Conservation (phyloP, 78 protist species). For the Tieghemostelium lacteum region DNA sequence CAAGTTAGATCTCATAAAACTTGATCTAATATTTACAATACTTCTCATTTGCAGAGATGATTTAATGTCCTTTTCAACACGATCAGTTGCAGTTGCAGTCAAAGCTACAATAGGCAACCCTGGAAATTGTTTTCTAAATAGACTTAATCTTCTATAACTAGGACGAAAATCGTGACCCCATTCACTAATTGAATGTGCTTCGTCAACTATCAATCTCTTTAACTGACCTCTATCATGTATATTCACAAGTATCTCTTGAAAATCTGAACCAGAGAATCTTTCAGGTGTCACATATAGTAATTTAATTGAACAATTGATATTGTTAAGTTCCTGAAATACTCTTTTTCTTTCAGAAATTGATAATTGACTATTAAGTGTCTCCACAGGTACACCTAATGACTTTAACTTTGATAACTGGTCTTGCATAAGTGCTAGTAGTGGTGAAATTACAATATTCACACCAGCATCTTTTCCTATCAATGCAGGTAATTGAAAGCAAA, state of each 20-base stretch:
- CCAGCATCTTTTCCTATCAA: conserved; percentile 33
- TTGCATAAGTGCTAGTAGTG: conserved; percentile 98
- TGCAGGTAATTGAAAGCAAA: conserved; percentile 93
- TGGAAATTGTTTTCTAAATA: conserved; percentile 21
- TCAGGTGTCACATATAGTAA: conserved; percentile 19
- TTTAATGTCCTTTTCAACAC: conserved; percentile 44
- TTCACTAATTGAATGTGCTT: conserved; percentile 93
- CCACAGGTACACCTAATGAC: not conserved
- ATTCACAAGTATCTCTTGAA: not conserved
- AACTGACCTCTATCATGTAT: not conserved
- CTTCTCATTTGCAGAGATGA: not conserved
- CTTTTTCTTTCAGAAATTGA: not conserved
- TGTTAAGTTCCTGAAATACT: not conserved
- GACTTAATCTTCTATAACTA: conserved; percentile 13
- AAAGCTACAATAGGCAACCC: conserved; percentile 71
- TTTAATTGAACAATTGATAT: not conserved
- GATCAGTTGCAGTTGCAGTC: conserved; percentile 87
- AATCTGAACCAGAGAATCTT: conserved; percentile 10
- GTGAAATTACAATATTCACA: conserved; percentile 96
- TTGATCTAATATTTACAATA: conserved; percentile 11
- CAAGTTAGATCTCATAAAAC: conserved; percentile 21
- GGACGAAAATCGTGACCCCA: conserved; percentile 96
- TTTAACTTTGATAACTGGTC: conserved; percentile 93
- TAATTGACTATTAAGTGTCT: conserved; percentile 2
- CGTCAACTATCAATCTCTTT: conserved; percentile 82